Evolutionary conservation across 495 filamentous ascomycete genomes (phyloP).

Genomic region (Aspergillus saccharolyticus): DNA sequence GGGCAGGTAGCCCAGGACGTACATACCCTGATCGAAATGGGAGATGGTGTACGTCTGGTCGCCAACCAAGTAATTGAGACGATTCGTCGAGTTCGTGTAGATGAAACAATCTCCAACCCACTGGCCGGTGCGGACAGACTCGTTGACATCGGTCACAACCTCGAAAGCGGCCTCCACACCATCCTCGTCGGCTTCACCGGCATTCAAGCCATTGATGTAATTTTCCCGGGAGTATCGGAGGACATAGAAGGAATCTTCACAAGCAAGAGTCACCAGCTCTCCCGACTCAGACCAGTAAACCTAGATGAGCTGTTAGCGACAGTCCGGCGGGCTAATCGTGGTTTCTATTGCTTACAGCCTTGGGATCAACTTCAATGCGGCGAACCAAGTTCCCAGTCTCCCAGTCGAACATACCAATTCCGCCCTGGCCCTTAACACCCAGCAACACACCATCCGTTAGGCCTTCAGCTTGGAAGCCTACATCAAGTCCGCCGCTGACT

Average conservation of each 20-base stretch:
- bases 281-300: slow-evolving; percentile 98
- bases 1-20: slow-evolving; percentile 90
- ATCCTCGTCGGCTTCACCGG: slow-evolving; percentile 83
- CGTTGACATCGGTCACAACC: slow-evolving; percentile 89
- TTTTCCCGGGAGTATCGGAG: slow-evolving; percentile 84
- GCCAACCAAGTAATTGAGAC: slow-evolving; percentile 95
- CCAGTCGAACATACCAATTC: slow-evolving; percentile 96
- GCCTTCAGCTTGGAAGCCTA: slow-evolving; percentile 94
- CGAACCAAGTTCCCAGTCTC: slow-evolving; percentile 81
- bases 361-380: slow-evolving; percentile 93
- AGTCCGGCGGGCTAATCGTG: neutral
- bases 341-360: slow-evolving; percentile 45
- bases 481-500: slow-evolving; percentile 80
- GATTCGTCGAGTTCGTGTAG: slow-evolving; percentile 95
- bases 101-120: slow-evolving; percentile 99
- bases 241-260: slow-evolving; percentile 94
- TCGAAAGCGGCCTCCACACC: slow-evolving; percentile 97
- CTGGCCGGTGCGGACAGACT: slow-evolving; percentile 88
- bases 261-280: slow-evolving; percentile 87
- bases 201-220: slow-evolving; percentile 74
- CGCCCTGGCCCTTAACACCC: slow-evolving; percentile 89
- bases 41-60: slow-evolving; percentile 98
- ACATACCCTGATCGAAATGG: slow-evolving; percentile 93
- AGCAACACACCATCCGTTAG: slow-evolving; percentile 86
- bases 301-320: slow-evolving; percentile 31